Evolutionary conservation across 2,329 filamentous ascomycete genomes (phyloP), one percentile per base, ranked within the genome.

Genomic region (Huntiella moniliformis): DNA sequence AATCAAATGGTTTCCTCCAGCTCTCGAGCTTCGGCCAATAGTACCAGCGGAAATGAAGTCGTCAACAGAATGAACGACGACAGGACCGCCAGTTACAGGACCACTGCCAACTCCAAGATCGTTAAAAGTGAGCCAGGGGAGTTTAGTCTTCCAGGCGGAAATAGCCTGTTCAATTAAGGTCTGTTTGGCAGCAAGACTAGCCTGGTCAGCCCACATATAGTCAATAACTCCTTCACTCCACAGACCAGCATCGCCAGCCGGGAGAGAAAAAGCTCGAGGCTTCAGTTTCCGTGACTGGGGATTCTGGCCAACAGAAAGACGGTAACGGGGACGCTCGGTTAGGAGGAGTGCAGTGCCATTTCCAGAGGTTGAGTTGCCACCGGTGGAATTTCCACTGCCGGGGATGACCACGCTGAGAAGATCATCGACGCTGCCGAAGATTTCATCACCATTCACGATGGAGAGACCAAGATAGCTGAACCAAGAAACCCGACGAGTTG

Each of bases 371-470:
- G 18, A 10, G 32, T 4, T 16, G 16, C 16, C 17, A 33, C 5
- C 17, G 10, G 22, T 17, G 15, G 40, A 17, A 12, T 36, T 35
- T 28, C 22, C 22, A 28, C 7, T 28, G 10, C 22, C 22, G 34
- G 31, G 1, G 8, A 13, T 36, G 5, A 31, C 13, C 3, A n/a
- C 5, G 28, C 11, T 3, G 13, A 49, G 31, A 13, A 51, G 28
- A 11, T 46, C 36, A 11, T 36, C 32, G 11, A 34, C 34, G n/a
- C 34, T 46, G 31, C 47, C 49, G 18, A 44, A 51, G 38, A 51
- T 35, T 16, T 45, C 33, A 28, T 51, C 49, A 22, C 43, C 43
- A n/a, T 51, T 42, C n/a, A 51, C 49, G 16, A 51, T 44, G 35
- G 46, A 43, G 12, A 33, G 34, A 28, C 38, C 46, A 13, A 39